These are phyloP conservation scores for Suillus lakei DNA, from an alignment of 768 basidiomycete species.

Conservation along the genomic window DNA sequence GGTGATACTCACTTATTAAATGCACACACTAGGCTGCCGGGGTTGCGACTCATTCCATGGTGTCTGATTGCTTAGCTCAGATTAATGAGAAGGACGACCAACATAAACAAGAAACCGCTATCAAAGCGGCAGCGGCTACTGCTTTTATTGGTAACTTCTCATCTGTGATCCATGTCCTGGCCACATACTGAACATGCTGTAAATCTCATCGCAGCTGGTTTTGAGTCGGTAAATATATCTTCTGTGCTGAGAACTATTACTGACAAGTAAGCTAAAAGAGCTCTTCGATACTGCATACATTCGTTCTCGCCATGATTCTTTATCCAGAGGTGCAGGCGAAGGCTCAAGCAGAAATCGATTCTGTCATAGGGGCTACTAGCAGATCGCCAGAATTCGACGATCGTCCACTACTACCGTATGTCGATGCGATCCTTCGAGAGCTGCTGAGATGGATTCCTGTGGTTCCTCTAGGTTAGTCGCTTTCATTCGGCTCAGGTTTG, in stretches of 20 bases:
- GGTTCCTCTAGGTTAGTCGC: slow-evolving; percentile 25
- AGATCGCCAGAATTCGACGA: slow-evolving; percentile 33
- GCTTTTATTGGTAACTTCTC: slow-evolving; percentile 24
- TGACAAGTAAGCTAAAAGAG: slow-evolving; percentile 18
- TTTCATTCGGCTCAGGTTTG: background rate
- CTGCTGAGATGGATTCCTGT: slow-evolving; percentile 31
- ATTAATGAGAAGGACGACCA: slow-evolving; percentile 22
- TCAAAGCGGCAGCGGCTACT: slow-evolving; percentile 31
- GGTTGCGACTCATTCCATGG: slow-evolving; percentile 28
- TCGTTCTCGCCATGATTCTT: slow-evolving; percentile 34
- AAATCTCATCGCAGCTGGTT: slow-evolving; percentile 23
- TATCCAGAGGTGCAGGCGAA: slow-evolving; percentile 30
- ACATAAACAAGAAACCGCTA: slow-evolving; percentile 24
- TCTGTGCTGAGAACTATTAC: background rate
- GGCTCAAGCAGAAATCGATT: slow-evolving; percentile 33
- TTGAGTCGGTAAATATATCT: slow-evolving; percentile 24
- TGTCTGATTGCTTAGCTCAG: slow-evolving; percentile 26
- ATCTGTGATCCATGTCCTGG: background rate
- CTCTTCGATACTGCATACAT: slow-evolving; percentile 27
- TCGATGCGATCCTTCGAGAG: slow-evolving; percentile 47
- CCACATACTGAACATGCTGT: background rate
- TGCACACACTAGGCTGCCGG: slow-evolving; percentile 16
- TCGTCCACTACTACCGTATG: slow-evolving; percentile 40
- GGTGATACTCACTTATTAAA: background rate
- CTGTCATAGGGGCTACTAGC: slow-evolving; percentile 23